Base-by-base conservation (phyloP, 2,329 filamentous ascomycete genomes). In the Beauveria sp. region DNA sequence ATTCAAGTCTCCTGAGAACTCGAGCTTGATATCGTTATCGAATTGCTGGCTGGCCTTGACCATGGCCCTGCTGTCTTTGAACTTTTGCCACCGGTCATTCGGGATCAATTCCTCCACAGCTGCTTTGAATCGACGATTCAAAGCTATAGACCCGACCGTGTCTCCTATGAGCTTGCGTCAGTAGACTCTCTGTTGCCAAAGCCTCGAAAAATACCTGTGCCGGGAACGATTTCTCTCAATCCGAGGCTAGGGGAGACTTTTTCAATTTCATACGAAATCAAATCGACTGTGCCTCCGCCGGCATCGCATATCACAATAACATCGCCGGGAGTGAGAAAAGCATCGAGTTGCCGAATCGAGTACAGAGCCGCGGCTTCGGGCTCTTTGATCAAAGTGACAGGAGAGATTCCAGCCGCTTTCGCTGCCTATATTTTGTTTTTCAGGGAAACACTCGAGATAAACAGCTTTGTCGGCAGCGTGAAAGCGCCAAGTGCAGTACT, bases 201-300 rank as follows among this genome's bases (percentile, higher is more conserved):
- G 18, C 3, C 2, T 7, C 6, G 12, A 20, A 20, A 12, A 20
- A 0, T 62, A 67, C 68, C 68, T 55, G 60, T 66, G 5, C 69
- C 68, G 0, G 66, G 67, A 10, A 71, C 66, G 0, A 70, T 20
- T 53, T 71, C 69, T 10, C 63, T 68, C 0, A 69, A 24, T n/a
- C 66, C 22, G 0, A 70, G 62, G 3, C 5, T 63, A 1, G 69
- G 69, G 3, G 45, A 34, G 1, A 70, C 38, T 64, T 66, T n/a
- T 64, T 62, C 60, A 14, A 72, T 61, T 28, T 69, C 61, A 45
- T 75, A 75, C 8, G 66, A 72, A 24, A 75, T 72, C 20, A 74
- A 61, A 10, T 76, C 70, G 0, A 70, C 68, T 0, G 68, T 70
- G 16, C 68, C 68, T 1, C 68, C 68, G 2, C 68, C 68, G 1